Base-by-base conservation (phyloP, 768 basidiomycete species). In the Clathrus columnatus region DNA sequence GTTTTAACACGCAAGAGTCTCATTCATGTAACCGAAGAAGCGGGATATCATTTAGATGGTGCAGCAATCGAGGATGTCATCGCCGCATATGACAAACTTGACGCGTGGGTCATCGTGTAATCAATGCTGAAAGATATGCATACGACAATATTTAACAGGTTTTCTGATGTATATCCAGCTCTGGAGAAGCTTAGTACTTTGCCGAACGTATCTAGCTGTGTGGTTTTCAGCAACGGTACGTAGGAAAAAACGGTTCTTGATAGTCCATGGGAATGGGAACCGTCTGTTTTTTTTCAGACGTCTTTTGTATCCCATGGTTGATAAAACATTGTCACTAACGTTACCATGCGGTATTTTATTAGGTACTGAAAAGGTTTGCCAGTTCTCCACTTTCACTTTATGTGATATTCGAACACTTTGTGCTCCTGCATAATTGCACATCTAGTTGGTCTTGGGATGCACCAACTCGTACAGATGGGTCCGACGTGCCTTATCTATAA, bases 211-310 rank as follows among this genome's bases (percentile, higher is more conserved):
- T 30, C 62, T 10, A 23, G 59, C 18, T 36, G 36, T 11, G 42
- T 67, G 11, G 45, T 69, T 10, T 68, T 69, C 61, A 64, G 60
- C 46, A 69, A 69, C 48, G 68, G 67, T 66, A 11, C 7, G 62
- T 54, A 17, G 18, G 47, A 16, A 10, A 17, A 21, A 14, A 48
- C 28, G 7, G n/a, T n/a, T n/a, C n/a, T n/a, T n/a, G n/a, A n/a
- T n/a, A n/a, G n/a, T n/a, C n/a, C n/a, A n/a, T n/a, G n/a, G n/a
- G n/a, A n/a, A n/a, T n/a, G n/a, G n/a, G n/a, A n/a, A n/a, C n/a
- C n/a, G n/a, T n/a, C n/a, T n/a, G n/a, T n/a, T n/a, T n/a, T n/a
- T n/a, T n/a, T n/a, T n/a, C n/a, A n/a, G n/a, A n/a, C n/a, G n/a
- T n/a, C n/a, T n/a, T n/a, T n/a, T n/a, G n/a, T n/a, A n/a, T n/a